Evolutionary conservation across 805 yeast genomes (phyloP).

Genomic region (Wickerhamomyces hampshirensis): DNA sequence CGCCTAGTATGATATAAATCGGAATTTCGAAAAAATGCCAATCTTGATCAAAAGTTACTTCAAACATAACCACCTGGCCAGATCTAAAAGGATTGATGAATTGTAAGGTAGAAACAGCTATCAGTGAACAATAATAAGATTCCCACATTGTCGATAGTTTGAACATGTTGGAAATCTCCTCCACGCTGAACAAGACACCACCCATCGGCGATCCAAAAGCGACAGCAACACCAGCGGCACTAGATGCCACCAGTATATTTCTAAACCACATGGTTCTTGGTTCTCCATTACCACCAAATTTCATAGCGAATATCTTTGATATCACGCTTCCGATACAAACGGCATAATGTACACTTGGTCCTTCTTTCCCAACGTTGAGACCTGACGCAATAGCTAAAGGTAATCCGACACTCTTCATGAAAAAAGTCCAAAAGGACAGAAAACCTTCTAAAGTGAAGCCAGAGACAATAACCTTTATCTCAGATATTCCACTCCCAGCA

Average conservation of each 20-base stretch:
- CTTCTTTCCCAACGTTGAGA: conserved; percentile 92
- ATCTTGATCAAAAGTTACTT: conserved; percentile 78
- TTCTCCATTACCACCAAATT: conserved; percentile 16
- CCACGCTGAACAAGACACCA: conserved; percentile 90
- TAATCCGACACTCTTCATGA: conserved; percentile 72
- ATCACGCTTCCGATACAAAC: conserved; percentile 75
- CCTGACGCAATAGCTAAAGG: conserved; percentile 95
- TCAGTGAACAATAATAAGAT: conserved; percentile 83
- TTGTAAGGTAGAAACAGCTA: conserved; percentile 79
- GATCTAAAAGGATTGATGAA: conserved; percentile 87
- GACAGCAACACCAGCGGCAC: conserved; percentile 98
- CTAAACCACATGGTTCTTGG: conserved; percentile 16
- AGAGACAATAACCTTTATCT: conserved; percentile 88
- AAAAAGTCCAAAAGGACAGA: conserved; percentile 64
- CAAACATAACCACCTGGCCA: conserved; percentile 90
- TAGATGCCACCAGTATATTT: conserved; percentile 65
- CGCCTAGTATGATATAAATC: conserved; percentile 69
- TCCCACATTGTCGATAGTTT: conserved; percentile 83
- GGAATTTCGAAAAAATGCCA: conserved; percentile 90
- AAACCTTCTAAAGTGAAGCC: conserved; percentile 83
- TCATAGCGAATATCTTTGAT: conserved; percentile 22
- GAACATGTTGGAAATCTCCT: conserved; percentile 77
- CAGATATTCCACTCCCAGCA: conserved; percentile 97
- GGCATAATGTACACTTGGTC: conserved; percentile 97
- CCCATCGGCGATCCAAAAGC: conserved; percentile 97